Conservation (phyloP, 2,329 filamentous ascomycete species). For the Phoma sp. region DNA sequence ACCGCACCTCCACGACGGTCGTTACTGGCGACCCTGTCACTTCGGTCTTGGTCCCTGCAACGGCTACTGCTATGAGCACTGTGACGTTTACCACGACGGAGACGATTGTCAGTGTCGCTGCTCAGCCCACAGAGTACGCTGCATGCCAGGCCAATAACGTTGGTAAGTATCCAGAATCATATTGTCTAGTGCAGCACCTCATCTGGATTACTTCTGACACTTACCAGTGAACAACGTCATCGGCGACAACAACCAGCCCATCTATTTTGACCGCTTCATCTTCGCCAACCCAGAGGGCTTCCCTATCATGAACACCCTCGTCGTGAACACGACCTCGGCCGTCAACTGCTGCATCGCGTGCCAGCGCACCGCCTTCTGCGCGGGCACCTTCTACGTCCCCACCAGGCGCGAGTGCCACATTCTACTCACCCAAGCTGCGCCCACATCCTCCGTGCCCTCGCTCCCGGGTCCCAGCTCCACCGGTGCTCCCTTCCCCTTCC, state of each 20-base stretch:
- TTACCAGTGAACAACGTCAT: conserved; percentile 26
- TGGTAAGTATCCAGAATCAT: conserved; percentile 20
- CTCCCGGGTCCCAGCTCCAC: background rate
- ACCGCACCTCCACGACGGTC: conserved; percentile 18
- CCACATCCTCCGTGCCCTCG: conserved; percentile 9
- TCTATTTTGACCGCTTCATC: conserved; percentile 31
- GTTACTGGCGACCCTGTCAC: conserved; percentile 23
- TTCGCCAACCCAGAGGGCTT: conserved; percentile 27
- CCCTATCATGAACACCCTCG: conserved; percentile 29
- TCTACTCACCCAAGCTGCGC: conserved; percentile 25
- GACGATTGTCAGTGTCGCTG: conserved; percentile 19
- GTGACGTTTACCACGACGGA: conserved; percentile 24
- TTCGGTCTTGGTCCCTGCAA: conserved; percentile 12
- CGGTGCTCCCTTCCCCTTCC: conserved; percentile 13
- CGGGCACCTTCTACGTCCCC: conserved; percentile 33
- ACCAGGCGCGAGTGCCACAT: conserved; percentile 28
- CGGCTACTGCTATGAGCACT: conserved; percentile 23
- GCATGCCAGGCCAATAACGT: conserved; percentile 34
- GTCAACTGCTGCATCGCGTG: conserved; percentile 35
- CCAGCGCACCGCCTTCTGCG: conserved; percentile 32
- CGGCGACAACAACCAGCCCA: conserved; percentile 18
- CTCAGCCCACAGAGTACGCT: conserved; percentile 26
- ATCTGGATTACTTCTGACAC: background rate
- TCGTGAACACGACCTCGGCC: conserved; percentile 18
- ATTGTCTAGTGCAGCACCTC: background rate